Evolutionary conservation across 2,329 filamentous ascomycete genomes (phyloP).

Genomic region (Fusarium avenaceum): DNA sequence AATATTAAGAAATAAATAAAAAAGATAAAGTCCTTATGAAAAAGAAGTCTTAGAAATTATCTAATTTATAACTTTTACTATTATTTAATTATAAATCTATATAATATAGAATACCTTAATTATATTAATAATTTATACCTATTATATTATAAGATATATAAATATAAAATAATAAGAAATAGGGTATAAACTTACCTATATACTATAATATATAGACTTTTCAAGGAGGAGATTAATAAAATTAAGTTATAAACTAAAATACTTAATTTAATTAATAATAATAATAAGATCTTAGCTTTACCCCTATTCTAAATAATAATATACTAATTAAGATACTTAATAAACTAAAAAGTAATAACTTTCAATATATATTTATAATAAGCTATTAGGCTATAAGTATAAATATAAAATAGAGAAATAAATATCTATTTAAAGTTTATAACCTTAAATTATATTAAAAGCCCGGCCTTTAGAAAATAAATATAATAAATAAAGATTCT

Average conservation of each 20-base stretch:
- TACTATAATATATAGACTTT: neutral
- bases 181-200: neutral
- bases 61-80: slow-evolving; percentile 7
- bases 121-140: neutral
- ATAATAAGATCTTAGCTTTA: slow-evolving; percentile 7
- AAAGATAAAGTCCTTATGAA: too few species aligned
- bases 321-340: neutral
- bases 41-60: neutral
- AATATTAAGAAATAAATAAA: too few species aligned
- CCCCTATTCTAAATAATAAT: slow-evolving; percentile 1
- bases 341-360: neutral
- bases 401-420: neutral
- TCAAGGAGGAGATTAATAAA: slow-evolving; percentile 5
- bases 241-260: neutral
- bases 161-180: slow-evolving; percentile 10
- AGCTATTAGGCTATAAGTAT: neutral
- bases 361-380: neutral
- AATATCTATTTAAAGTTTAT: neutral
- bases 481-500: neutral
- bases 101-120: slow-evolving; percentile 5
- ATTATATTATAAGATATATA: neutral
- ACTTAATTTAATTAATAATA: slow-evolving; percentile 5
- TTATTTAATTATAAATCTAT: slow-evolving; percentile 12
- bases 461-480: slow-evolving; percentile 1
- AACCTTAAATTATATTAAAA: neutral